These are phyloP conservation scores for Lactarius vividus DNA, from an alignment of 768 basidiomycete species.

Conservation along the genomic window DNA sequence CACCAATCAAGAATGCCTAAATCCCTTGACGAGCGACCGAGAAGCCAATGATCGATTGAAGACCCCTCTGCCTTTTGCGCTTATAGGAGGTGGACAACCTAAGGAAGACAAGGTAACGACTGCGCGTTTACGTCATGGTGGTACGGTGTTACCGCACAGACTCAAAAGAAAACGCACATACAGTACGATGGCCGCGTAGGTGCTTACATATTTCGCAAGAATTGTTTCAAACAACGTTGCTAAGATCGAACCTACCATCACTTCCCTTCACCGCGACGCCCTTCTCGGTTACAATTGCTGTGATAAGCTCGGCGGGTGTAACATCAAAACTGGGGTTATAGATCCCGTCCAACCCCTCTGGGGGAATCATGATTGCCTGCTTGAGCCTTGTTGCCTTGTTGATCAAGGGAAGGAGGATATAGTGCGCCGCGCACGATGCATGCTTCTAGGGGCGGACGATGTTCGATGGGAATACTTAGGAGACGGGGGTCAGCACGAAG, in stretches of 20 bases:
- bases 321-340: constrained; percentile 98
- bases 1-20: neutral
- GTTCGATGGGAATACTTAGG: constrained; percentile 84
- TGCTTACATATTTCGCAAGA: neutral
- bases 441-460: constrained; percentile 83
- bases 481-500: neutral
- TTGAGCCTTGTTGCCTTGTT: constrained; percentile 52
- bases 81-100: neutral
- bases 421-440: constrained; percentile 82
- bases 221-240: constrained; percentile 44
- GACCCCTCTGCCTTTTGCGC: neutral
- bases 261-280: constrained; percentile 78
- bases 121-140: neutral
- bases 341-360: constrained; percentile 49
- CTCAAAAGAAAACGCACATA: neutral
- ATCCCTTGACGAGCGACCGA: neutral
- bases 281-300: constrained; percentile 93
- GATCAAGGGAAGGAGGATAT: constrained; percentile 47
- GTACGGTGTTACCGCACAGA: neutral
- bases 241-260: constrained; percentile 65
- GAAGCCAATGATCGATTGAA: neutral
- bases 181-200: neutral
- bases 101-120: neutral
- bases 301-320: constrained; percentile 89
- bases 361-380: constrained; percentile 85